A percentile compares a stretch with the other conserved stretches of the same genome.
These are phyloP conservation scores for Juglanconis sp. DNA, from an alignment of 2,329 filamentous ascomycete species.

Conservation along the genomic window DNA sequence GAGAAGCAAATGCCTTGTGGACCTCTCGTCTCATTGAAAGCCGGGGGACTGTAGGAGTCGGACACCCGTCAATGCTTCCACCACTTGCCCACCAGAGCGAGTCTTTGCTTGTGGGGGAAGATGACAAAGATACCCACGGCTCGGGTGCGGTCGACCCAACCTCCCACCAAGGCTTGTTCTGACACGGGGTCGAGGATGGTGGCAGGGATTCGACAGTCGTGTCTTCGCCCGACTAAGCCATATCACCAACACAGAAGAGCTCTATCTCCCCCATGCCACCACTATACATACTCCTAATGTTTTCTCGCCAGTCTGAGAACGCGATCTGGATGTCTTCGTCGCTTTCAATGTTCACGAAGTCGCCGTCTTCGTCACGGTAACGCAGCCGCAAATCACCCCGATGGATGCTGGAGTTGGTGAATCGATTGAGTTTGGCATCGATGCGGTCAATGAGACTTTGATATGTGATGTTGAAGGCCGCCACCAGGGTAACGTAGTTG, in stretches of 20 bases:
- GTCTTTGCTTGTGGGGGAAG: neutral
- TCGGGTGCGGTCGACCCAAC: neutral
- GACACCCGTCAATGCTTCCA: neutral
- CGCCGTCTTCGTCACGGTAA: constrained; percentile 88
- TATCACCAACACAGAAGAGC: constrained; percentile 68
- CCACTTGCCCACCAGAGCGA: constrained; percentile 3
- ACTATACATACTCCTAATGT: constrained; percentile 50
- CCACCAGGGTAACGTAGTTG: constrained; percentile 93
- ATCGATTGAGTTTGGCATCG: constrained; percentile 87
- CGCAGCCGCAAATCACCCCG: constrained; percentile 80
- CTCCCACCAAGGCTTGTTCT: neutral
- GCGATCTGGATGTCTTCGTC: constrained; percentile 97
- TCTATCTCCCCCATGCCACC: constrained; percentile 86
- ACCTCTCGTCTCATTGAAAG: neutral
- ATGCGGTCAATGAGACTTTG: constrained; percentile 92
- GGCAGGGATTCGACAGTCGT: constrained; percentile 5
- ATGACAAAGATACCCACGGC: neutral
- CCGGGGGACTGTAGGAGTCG: neutral
- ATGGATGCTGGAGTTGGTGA: constrained; percentile 79
- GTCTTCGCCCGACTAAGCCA: constrained; percentile 18
- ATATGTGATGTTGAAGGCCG: constrained; percentile 91
- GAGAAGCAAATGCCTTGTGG: neutral
- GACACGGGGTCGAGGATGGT: neutral
- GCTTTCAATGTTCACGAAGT: constrained; percentile 88
- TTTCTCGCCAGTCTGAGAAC: constrained; percentile 90